Conservation (phyloP, 345 rosid genomes). For the Eucalyptus decipiens region DNA sequence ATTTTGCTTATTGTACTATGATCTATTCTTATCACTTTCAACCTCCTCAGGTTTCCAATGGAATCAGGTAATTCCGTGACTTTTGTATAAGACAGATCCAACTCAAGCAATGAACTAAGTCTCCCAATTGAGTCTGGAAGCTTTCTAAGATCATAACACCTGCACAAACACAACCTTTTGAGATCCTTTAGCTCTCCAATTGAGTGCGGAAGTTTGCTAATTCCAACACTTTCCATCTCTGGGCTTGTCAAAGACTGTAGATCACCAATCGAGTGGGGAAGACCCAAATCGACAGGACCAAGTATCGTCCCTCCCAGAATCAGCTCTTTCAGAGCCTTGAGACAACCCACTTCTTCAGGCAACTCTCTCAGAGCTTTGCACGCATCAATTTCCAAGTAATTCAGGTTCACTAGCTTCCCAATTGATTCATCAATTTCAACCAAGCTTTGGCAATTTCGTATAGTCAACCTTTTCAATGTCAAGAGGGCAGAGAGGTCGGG, state of each 20-base stretch:
- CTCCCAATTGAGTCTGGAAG: not conserved
- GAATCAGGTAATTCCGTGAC: not conserved
- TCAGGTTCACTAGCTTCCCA: not conserved
- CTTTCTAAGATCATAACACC: not conserved
- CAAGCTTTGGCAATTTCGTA: not conserved
- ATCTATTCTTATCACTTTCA: too few species aligned
- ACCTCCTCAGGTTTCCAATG: accelerated
- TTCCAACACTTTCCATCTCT: not conserved
- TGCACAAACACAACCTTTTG: not conserved
- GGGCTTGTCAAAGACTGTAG: not conserved
- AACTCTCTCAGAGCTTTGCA: too few species aligned
- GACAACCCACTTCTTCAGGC: too few species aligned
- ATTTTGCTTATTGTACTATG: too few species aligned
- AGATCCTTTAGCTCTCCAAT: not conserved
- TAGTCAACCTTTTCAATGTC: not conserved
- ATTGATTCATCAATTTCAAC: not conserved
- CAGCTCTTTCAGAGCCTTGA: too few species aligned
- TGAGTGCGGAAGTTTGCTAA: not conserved
- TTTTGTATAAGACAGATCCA: not conserved
- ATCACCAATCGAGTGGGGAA: too few species aligned
- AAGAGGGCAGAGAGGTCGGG: not conserved
- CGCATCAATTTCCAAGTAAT: too few species aligned
- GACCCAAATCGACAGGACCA: too few species aligned
- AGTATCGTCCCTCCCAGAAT: too few species aligned
- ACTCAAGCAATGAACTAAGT: not conserved